These are phyloP conservation scores for Fusarium humuli DNA, from an alignment of 2,329 filamentous ascomycete species.

Conservation along the genomic window DNA sequence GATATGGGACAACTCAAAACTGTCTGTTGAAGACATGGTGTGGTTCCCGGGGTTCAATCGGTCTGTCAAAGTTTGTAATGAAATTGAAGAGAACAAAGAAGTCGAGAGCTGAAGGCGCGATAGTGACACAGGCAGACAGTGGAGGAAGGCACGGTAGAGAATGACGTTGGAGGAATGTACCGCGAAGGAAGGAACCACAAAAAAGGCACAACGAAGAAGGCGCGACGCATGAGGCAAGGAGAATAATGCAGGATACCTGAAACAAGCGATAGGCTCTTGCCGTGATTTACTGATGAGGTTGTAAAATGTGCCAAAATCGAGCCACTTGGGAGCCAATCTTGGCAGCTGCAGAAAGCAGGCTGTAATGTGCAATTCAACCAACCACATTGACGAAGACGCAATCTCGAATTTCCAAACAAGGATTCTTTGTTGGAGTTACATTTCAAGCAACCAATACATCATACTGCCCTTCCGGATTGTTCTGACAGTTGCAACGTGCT, in stretches of 20 bases:
- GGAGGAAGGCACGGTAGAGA: neutral
- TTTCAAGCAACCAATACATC: neutral
- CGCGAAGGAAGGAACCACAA: neutral
- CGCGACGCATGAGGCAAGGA: no score
- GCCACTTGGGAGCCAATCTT: neutral
- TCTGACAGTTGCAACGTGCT: neutral
- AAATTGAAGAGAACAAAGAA: neutral
- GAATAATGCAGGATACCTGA: neutral
- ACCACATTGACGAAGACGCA: neutral
- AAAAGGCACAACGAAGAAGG: neutral
- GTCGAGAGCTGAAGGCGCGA: no score
- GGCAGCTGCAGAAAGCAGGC: neutral
- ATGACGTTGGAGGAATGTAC: neutral
- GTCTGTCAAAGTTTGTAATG: neutral
- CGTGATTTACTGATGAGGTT: neutral
- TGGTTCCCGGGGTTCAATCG: no score
- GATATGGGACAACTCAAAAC: no score
- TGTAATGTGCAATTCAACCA: neutral
- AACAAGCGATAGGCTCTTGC: neutral
- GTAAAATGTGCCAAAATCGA: neutral
- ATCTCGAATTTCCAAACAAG: neutral
- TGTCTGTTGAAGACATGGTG: no score
- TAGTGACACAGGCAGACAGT: neutral
- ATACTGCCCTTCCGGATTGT: neutral
- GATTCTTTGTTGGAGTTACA: rapidly evolving